A percentile compares a stretch with the other conserved stretches of the same genome.
Conservation (phyloP, 176 grass and related monocot species). For the Juncus inflexus region DNA sequence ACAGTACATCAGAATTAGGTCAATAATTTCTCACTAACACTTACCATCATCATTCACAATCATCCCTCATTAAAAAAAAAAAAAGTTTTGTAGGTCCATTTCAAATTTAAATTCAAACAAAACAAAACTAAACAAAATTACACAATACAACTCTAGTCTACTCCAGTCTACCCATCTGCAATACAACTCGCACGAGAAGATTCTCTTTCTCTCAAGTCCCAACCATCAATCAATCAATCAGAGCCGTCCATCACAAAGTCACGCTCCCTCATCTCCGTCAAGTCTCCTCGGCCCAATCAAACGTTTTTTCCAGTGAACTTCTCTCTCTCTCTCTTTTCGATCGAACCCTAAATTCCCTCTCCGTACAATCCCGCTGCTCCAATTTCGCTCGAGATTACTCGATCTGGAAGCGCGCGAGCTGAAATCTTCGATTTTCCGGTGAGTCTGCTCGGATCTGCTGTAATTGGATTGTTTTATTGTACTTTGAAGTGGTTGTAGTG, state of each 20-base stretch:
- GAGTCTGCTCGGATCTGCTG: constrained; percentile 12
- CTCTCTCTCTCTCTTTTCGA: constrained; percentile 1
- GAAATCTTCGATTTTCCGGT: constrained; percentile 10
- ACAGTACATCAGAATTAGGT: too few species aligned
- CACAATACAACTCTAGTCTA: too few species aligned
- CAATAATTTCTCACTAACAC: too few species aligned
- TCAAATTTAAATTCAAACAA: too few species aligned
- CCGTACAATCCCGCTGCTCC: background rate
- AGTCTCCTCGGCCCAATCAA: background rate
- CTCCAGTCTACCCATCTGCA: too few species aligned
- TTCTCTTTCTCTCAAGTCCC: too few species aligned
- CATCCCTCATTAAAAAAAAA: too few species aligned
- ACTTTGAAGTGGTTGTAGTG: background rate
- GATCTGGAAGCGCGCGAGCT: background rate
- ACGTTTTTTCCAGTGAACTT: background rate
- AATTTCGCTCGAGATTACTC: background rate
- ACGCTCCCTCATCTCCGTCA: background rate
- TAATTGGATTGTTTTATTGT: background rate
- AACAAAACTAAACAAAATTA: too few species aligned
- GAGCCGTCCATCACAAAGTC: background rate
- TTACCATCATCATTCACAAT: too few species aligned
- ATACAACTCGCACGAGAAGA: too few species aligned
- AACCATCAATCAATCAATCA: too few species aligned
- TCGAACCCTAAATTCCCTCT: constrained; percentile 22
- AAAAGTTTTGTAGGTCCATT: too few species aligned